These are phyloP conservation scores for Trichoderma semiorbis DNA, from an alignment of 2,329 filamentous ascomycete species.

Conservation along the genomic window DNA sequence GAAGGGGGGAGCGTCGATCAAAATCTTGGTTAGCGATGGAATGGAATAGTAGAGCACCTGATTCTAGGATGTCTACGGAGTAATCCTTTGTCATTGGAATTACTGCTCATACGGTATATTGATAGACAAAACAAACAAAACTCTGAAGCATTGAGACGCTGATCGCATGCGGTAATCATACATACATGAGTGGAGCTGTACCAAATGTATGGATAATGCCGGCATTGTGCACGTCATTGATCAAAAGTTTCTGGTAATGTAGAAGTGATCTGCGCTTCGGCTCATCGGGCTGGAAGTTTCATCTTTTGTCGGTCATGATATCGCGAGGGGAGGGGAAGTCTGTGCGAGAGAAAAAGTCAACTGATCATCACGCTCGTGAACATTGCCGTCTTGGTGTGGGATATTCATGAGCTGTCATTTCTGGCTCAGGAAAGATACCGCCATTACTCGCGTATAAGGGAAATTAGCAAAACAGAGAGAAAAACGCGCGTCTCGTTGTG, in stretches of 20 bases:
- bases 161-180: background rate
- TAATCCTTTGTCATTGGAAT: background rate
- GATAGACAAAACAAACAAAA: background rate
- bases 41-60: background rate
- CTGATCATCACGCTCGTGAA: background rate
- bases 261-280: background rate
- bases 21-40: slow-evolving; percentile 2
- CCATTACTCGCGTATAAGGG: background rate
- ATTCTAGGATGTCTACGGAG: background rate
- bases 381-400: background rate
- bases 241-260: background rate
- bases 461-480: background rate
- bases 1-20: slow-evolving; percentile 3
- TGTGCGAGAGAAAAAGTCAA: background rate
- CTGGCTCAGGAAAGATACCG: background rate
- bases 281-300: background rate
- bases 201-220: background rate
- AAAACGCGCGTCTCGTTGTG: background rate
- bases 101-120: background rate
- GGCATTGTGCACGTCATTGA: background rate
- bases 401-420: background rate
- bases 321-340: background rate
- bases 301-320: background rate
- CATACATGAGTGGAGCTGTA: background rate
- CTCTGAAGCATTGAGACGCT: background rate